Base-by-base conservation (phyloP, 1,284 basidiomycete genomes). In the Malassezia obtusa region DNA sequence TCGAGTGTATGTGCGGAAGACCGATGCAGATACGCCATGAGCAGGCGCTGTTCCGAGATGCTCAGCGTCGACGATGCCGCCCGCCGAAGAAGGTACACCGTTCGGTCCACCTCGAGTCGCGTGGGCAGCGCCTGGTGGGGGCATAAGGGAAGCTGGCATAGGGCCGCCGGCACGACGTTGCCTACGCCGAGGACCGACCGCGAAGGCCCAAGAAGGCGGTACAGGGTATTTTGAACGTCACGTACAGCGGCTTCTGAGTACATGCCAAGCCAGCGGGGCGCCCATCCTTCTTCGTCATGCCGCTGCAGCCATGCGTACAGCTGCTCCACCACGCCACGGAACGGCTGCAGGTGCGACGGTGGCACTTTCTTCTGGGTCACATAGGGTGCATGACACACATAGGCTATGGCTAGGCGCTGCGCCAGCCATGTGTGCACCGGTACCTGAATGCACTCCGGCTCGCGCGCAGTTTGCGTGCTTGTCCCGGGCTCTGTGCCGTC, bases 361-460 rank as follows among this genome's bases (percentile, higher is more conserved):
- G 44, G 21, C 11, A 3, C 25, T n/a, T 9, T 15, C 4, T 7
- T 12, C 6, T 17, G 19, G 6, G 3, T 4, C 21, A 37, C 21
- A 31, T 56, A 56, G 10, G 53, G 49, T n/a, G 41, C 43, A 43
- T 56, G 53, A 22, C 35, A 41, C 30, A 50, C n/a, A 36, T 50
- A 56, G 3, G 38, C 41, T 17, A 56, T 31, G 1, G 46, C 31
- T 7, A 50, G 25, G 21, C 43, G 49, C 44, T 50, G 53, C 26
- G 21, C 24, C 15, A 47, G 51, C 30, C 51, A 47, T 3, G n/a
- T 26, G 37, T 45, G 35, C 22, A 19, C 21, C 26, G 45, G 36
- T 36, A 33, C 44, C 28, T 22, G 26, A 19, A 43, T 9, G 25
- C 14, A 14, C 12, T 28, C 11, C 6, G 40, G 15, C 30, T 28